These are phyloP conservation scores for Curvularia spicifera DNA, from an alignment of 2,329 filamentous ascomycete genomes.

Conservation along the genomic window DNA sequence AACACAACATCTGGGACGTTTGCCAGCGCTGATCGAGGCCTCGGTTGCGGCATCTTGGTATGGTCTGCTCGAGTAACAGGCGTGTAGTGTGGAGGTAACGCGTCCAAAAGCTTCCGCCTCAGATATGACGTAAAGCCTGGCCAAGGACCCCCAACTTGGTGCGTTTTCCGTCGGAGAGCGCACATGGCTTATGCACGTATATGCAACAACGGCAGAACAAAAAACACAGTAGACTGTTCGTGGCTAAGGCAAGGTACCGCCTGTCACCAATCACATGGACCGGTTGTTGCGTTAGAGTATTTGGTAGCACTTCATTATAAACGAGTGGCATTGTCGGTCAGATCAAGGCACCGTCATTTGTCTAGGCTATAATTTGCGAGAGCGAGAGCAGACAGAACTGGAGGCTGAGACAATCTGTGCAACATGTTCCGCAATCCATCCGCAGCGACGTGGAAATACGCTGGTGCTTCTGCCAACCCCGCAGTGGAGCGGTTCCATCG, in stretches of 20 bases:
- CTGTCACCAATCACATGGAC: neutral
- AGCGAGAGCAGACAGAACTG: neutral
- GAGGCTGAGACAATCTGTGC: neutral
- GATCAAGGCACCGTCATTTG: neutral
- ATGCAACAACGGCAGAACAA: constrained; percentile 2
- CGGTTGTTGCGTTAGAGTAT: neutral
- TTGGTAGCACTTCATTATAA: neutral
- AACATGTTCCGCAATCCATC: constrained; percentile 40
- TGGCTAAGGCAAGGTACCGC: neutral
- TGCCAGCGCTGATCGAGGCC: constrained; percentile 45
- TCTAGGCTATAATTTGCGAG: neutral
- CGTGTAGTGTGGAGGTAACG: constrained; percentile 6
- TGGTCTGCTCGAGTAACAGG: constrained; percentile 2
- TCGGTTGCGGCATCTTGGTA: constrained; percentile 33
- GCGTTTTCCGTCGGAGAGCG: constrained; percentile 13
- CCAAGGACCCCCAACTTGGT: neutral
- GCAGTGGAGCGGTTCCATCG: constrained; percentile 60
- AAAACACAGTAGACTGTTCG: neutral
- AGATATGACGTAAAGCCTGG: constrained; percentile 16
- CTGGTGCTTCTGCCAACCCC: constrained; percentile 20
- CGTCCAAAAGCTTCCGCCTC: constrained; percentile 9
- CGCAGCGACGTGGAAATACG: constrained; percentile 32
- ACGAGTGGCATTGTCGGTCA: neutral
- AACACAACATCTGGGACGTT: constrained; percentile 38
- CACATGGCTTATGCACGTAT: neutral